These are phyloP conservation scores for Lobosporangium transversale DNA, from an alignment of 192 early-diverging fungal species.

Conservation along the genomic window DNA sequence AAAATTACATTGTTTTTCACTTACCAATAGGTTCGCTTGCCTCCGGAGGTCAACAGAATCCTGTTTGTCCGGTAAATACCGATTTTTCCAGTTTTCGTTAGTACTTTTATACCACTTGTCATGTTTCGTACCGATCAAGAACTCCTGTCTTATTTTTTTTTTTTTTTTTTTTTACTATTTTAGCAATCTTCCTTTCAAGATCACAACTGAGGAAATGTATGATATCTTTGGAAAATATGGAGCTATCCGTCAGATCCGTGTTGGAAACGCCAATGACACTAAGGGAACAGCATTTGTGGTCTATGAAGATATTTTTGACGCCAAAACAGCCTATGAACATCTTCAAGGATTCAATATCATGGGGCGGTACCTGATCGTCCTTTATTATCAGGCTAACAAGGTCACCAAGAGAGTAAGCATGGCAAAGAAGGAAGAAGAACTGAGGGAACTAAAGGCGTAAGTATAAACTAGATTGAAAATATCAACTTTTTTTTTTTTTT, in stretches of 20 bases:
- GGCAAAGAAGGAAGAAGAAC: constrained; percentile 78
- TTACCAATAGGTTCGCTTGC: constrained; percentile 75
- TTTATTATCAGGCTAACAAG: constrained; percentile 90
- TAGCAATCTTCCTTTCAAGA: constrained; percentile 95
- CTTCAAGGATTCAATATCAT: constrained; percentile 96
- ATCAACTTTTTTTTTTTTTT: not conserved
- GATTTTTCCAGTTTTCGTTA: too few relatives aligned
- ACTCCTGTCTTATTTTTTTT: not conserved
- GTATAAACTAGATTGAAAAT: constrained; percentile 7
- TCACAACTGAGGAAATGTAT: constrained; percentile 96
- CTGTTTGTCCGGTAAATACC: constrained; percentile 80
- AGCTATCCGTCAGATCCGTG: constrained; percentile 91
- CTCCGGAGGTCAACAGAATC: constrained; percentile 95
- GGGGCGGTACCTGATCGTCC: constrained; percentile 93
- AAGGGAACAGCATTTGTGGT: constrained; percentile 96
- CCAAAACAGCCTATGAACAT: constrained; percentile 96
- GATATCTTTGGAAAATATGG: constrained; percentile 99
- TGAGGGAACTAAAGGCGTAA: constrained; percentile 76
- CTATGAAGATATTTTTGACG: constrained; percentile 98
- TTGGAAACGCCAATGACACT: constrained; percentile 85
- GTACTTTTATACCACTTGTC: not conserved
- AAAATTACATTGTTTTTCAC: too few relatives aligned
- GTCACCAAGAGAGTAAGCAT: constrained; percentile 83
- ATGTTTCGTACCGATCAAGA: not conserved
- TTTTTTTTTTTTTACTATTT: not conserved